Evolutionary conservation across 2,329 filamentous ascomycete genomes (phyloP), one percentile per base, ranked within the genome.

Genomic region (Colletotrichum navitas): DNA sequence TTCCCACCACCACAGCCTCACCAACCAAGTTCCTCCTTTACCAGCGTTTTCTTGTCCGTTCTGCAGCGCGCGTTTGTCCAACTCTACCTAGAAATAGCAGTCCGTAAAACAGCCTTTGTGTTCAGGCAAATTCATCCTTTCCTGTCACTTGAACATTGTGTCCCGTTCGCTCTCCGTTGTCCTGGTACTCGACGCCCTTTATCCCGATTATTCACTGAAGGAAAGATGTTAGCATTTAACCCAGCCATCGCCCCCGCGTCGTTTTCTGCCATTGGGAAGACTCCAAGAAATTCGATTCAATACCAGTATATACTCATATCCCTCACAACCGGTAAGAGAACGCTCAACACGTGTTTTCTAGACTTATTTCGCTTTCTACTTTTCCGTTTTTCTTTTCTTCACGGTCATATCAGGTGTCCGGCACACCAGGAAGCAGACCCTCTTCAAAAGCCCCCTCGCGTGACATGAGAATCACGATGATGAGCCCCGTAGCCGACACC

Each of bases 81-180:
- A 12, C 21, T 49, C 14, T 39, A 51, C 24, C 32, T 62, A 62
- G 45, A 39, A 51, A 62, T 62, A 62, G 43, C 45, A 62, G 34
- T 49, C 10, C 21, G 10, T 16, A 16, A 41, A 16, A 24, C 29
- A 29, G 34, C 41, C 29, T 36, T 34, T 62, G 32, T 51, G 29
- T 36, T 12, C n/a, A 21, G 11, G 29, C n/a, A 14, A 3, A 4
- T 39, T 7, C 12, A 18, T 47, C n/a, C n/a, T 39, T 26, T 39
- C 5, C 45, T 16, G n/a, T 36, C n/a, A 2, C 8, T 49, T 29
- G 21, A 36, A 24, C 43, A 49, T 36, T 61, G 14, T 36, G 14
- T 32, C 26, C 52, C 10, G 4, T 5, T 24, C 26, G 18, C 7
- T 14, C 16, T 7, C 12, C 59, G n/a, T 51, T 51, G 45, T 36